Evolutionary conservation across 768 basidiomycete genomes (phyloP), one percentile per base, ranked within the genome.

Genomic region (Rhodotorula babjevae): DNA sequence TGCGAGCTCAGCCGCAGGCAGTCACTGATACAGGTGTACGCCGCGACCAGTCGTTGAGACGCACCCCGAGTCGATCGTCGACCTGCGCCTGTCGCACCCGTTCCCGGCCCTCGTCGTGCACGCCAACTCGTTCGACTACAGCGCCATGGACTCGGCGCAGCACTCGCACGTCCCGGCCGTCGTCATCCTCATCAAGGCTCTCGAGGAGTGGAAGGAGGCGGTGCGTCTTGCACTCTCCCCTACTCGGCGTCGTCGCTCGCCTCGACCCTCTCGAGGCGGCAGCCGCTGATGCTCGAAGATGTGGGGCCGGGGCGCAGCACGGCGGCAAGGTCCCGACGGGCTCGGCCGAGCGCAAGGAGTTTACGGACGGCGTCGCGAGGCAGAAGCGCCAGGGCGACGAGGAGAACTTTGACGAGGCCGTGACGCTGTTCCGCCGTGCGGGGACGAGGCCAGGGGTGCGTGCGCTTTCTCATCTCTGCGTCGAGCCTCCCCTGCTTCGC

Each of bases 391-490:
- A 72, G 23, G 29, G 46, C 1, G 96, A 99, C 79, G 93, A 98
- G 79, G 96, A 99, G 84, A 99, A 98, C 82, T 93, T 93, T 79
- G 95, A 96, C 71, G 95, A 98, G 81, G 95, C 94, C 4, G 86
- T 90, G 78, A 85, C 89, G 14, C 91, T 96, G 79, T 91, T 90
- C 0, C 94, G 75, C 42, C 53, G 75, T 10, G 66, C 69, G 10
- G 75, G 75, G 5, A 70, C 62, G 0, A 67, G 58, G 60, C n/a
- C 27, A 4, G 46, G 36, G 4, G 75, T 74, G 53, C 40, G 65
- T 56, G 29, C 29, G 53, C 53, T 52, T 11, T 25, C 9, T 11
- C 21, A 3, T 21, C 49, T 21, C 9, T 50, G 19, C 18, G 44
- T 12, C 44, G 44, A 15, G 12, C 18, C 44, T 46, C 44, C 12